Evolutionary conservation across 75 land plant genomes (phyloP).

Genomic region (Pseudotsuga menziesii): DNA sequence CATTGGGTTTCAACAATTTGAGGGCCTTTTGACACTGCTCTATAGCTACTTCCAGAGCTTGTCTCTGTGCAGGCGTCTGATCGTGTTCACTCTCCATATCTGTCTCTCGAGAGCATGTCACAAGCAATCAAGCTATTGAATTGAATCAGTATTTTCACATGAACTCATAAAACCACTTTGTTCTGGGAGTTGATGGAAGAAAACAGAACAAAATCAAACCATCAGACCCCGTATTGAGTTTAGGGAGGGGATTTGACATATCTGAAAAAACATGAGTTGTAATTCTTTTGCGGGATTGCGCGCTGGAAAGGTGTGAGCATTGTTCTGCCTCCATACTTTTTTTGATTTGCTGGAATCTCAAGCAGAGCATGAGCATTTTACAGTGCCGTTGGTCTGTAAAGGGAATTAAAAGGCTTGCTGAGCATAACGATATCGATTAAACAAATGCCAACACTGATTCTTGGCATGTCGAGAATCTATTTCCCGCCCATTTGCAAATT

Average conservation of each 20-base stretch:
- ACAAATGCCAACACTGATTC: too few relatives aligned
- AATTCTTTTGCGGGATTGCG: neutral
- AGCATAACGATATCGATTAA: too few relatives aligned
- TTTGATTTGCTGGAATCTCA: neutral
- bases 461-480: too few relatives aligned
- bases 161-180: neutral
- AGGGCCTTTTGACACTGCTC: neutral
- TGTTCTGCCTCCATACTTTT: neutral
- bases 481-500: too few relatives aligned
- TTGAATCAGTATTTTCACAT: neutral
- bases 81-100: neutral
- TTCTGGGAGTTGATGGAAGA: too few relatives aligned
- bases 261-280: neutral
- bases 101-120: neutral
- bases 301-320: constrained; percentile 1
- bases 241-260: neutral
- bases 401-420: neutral
- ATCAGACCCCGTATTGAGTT: neutral
- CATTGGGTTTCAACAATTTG: neutral
- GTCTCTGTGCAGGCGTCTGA: constrained; percentile 1
- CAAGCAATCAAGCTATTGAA: neutral
- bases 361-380: neutral
- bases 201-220: neutral
- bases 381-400: neutral
- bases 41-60: neutral